A percentile compares a stretch with the other conserved stretches of the same genome.
These are phyloP conservation scores for Corylus americana DNA, from an alignment of 306 rosid genomes.

Conservation along the genomic window DNA sequence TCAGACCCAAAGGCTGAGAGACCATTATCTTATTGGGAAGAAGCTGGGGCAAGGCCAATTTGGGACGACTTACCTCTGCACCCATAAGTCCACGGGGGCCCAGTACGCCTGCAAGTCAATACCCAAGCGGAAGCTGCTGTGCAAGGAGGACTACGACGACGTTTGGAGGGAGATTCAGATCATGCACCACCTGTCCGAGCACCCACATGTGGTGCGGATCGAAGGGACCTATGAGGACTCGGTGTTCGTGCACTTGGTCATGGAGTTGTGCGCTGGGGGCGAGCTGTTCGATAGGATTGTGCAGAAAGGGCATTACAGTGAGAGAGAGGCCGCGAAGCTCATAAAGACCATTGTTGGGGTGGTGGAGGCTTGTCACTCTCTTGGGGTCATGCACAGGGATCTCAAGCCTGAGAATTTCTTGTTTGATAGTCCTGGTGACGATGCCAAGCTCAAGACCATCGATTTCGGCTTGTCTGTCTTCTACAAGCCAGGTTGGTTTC, in stretches of 20 bases:
- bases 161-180: constrained; percentile 96
- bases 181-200: constrained; percentile 86
- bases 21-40: constrained; percentile 77
- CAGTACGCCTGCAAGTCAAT: constrained; percentile 84
- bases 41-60: constrained; percentile 86
- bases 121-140: constrained; percentile 79
- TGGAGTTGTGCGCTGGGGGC: constrained; percentile 90
- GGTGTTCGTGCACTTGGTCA: constrained; percentile 79
- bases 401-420: constrained; percentile 95
- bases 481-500: constrained; percentile 70
- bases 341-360: constrained; percentile 81
- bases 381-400: constrained; percentile 95
- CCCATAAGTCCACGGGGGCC: constrained; percentile 52
- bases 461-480: constrained; percentile 88
- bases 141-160: constrained; percentile 74
- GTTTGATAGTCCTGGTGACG: constrained; percentile 70
- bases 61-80: constrained; percentile 73
- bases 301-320: constrained; percentile 84
- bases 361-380: constrained; percentile 82
- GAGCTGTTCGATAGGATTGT: constrained; percentile 88
- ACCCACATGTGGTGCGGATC: constrained; percentile 68
- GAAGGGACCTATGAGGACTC: constrained; percentile 83
- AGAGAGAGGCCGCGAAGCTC: constrained; percentile 75
- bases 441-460: constrained; percentile 76
- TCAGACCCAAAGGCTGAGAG: constrained; percentile 66